Base-by-base conservation (phyloP, 352 stramenopile species). In the Phytopythium mirpurense region DNA sequence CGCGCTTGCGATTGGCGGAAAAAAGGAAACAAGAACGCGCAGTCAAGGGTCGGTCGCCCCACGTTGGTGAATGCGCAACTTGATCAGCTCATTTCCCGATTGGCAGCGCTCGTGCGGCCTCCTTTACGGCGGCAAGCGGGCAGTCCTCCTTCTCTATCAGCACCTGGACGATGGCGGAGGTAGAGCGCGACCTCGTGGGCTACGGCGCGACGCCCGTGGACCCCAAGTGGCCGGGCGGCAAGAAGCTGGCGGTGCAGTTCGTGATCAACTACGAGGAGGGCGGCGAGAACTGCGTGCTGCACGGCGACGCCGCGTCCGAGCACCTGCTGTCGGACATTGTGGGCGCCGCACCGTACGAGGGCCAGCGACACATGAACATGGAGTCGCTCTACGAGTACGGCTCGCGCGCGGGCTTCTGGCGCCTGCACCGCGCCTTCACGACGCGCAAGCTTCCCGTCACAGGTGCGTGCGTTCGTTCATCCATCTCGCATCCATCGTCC, bases 211-310 rank as follows among this genome's bases (percentile, higher is more conserved):
- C 59, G 4, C 78, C 83, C 1, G 76, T 86, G 24, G 77, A 90
- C 55, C 74, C 84, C 40, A 72, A 89, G 62, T 83, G 95, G 92
- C 89, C 92, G 36, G 56, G 70, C 55, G 62, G 68, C 58, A 84
- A 90, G 64, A 91, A 95, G 60, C 68, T 98, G 40, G 93, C 93
- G 31, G 54, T 89, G 38, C 95, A 98, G 64, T 96, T 98, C 60
- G 95, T 98, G 8, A 86, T 98, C 57, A 98, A 98, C 74, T 98
- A 98, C 70, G 93, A 98, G 72, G 95, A 98, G 68, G 95, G 95
- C 38, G 91, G 91, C 36, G 95, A 98, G 64, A 97, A 90, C 66
- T 97, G 90, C 56, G 61, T 96, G 21, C 72, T 98, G 18, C 83
- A 98, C 63, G 90, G 91, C 3, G 92, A 98, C 65, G 48, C 40